Evolutionary conservation across 2,329 filamentous ascomycete species (phyloP).

Genomic region (Thermothelomyces thermophilus): DNA sequence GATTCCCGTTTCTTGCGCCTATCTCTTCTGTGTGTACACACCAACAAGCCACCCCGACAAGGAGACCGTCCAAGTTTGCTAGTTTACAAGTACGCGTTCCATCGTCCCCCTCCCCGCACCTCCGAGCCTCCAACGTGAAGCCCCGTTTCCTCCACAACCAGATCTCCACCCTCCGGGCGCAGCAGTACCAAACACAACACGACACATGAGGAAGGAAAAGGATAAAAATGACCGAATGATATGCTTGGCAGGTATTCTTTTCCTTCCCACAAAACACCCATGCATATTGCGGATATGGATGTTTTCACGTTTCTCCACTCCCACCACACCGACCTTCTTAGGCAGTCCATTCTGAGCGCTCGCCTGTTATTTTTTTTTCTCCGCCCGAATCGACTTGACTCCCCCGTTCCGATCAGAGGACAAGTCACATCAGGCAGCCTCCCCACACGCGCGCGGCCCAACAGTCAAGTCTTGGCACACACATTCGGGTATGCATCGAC

Average conservation of each 20-base stretch:
- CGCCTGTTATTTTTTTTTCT: too few relatives aligned
- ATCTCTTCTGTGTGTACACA: slow-evolving; percentile 10
- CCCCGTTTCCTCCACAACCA: neutral
- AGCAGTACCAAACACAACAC: neutral
- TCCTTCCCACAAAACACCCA: neutral
- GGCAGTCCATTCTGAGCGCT: too few relatives aligned
- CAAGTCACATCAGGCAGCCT: neutral
- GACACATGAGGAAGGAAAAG: neutral
- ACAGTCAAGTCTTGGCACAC: too few relatives aligned
- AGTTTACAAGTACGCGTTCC: slow-evolving; percentile 6
- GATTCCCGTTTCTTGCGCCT: neutral
- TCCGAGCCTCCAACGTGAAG: neutral
- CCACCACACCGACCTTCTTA: too few relatives aligned
- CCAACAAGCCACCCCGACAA: slow-evolving; percentile 1
- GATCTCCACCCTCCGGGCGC: neutral
- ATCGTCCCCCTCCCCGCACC: neutral
- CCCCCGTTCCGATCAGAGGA: neutral
- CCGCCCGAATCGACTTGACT: too few relatives aligned
- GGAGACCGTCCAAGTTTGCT: neutral
- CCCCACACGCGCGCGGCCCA: slow-evolving; percentile 3
- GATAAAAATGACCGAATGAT: slow-evolving; percentile 2
- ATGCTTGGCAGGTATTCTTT: neutral
- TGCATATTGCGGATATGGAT: neutral
- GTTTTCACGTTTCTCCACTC: neutral
- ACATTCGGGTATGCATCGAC: neutral